Evolutionary conservation across 1,139 yeast genomes (phyloP).

Genomic region (Meyerozyma sp.): DNA sequence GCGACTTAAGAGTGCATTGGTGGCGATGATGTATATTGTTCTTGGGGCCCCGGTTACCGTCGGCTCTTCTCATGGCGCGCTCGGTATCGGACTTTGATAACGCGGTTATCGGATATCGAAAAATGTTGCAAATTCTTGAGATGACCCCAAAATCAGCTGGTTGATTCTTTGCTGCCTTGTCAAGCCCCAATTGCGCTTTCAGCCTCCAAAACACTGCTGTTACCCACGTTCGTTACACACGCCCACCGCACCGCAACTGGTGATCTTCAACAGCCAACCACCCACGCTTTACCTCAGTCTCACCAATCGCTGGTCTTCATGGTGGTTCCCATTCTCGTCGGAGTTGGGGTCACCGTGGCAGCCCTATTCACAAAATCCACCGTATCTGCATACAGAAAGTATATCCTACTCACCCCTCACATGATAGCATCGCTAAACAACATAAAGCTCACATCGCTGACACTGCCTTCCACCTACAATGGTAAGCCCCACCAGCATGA

Average conservation of each 20-base stretch:
- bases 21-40: background rate
- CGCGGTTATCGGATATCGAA: no score
- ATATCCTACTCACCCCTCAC: constrained; percentile 40
- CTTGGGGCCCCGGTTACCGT: background rate
- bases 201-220: no score
- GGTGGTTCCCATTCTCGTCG: constrained; percentile 54
- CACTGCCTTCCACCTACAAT: constrained; percentile 8
- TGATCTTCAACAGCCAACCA: no score
- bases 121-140: no score
- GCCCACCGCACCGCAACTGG: no score
- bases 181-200: no score
- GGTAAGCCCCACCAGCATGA: constrained; percentile 16
- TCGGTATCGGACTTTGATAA: constrained; percentile 1
- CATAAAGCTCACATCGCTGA: constrained; percentile 19
- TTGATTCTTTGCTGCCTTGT: no score
- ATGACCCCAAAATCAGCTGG: no score
- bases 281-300: no score
- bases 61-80: background rate
- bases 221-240: no score
- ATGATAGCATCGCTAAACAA: constrained; percentile 53
- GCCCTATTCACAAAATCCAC: constrained; percentile 52
- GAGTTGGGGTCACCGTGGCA: constrained; percentile 50
- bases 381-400: constrained; percentile 40
- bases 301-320: constrained; percentile 7
- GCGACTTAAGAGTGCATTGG: no score